phyloP scores from a whole-genome alignment of 208 protist genomes.

The Leishmania braziliensis region DNA sequence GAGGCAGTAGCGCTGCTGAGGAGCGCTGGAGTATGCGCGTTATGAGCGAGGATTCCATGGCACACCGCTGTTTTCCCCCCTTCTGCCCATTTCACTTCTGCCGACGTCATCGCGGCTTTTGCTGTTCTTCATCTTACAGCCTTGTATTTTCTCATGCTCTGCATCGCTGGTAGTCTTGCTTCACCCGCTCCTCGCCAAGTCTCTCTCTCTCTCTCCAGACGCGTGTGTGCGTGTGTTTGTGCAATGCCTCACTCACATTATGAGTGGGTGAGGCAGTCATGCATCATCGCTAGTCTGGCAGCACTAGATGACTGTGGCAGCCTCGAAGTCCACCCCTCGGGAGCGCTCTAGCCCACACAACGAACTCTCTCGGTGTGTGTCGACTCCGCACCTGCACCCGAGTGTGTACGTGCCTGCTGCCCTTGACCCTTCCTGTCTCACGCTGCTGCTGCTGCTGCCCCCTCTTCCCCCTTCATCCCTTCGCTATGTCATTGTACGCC shows the following conservation, averaged over 20 bases:
- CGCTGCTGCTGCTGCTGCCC: background rate
- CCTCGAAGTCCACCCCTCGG: background rate
- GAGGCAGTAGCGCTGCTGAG: slow-evolving; percentile 49
- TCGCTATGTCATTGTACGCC: background rate
- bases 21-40: slow-evolving; percentile 18
- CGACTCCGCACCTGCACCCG: background rate
- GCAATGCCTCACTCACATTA: background rate
- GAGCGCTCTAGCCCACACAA: background rate
- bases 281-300: background rate
- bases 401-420: background rate
- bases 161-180: background rate
- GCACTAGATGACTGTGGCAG: background rate
- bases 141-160: background rate
- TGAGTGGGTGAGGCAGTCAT: background rate
- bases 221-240: background rate
- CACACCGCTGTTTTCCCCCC: background rate
- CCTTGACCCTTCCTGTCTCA: background rate
- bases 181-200: background rate
- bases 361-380: background rate
- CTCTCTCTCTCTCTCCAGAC: background rate
- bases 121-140: background rate
- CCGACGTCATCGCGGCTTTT: background rate
- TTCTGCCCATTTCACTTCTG: background rate
- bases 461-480: background rate
- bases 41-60: background rate